A percentile compares a stretch with the other conserved stretches of the same genome.
phyloP scores from a whole-genome alignment of 2,329 filamentous ascomycete species.

The Trichoderma harzianum region DNA sequence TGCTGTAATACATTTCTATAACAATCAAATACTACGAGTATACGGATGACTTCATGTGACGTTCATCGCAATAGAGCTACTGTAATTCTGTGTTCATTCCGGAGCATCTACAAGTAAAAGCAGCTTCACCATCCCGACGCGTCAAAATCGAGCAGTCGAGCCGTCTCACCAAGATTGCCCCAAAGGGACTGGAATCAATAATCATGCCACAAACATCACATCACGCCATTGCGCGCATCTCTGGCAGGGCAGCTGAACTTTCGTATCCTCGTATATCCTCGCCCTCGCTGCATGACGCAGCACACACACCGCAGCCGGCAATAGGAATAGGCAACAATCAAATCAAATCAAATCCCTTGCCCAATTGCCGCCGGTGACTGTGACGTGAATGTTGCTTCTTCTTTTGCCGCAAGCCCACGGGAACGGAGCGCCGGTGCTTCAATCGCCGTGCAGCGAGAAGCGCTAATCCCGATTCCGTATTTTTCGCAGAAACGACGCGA shows the following conservation, averaged over 20 bases:
- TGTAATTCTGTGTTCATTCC: neutral
- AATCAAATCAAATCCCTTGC: neutral
- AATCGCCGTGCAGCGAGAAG: neutral
- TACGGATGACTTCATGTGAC: neutral
- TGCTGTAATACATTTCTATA: neutral
- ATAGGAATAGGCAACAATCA: neutral
- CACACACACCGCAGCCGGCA: neutral
- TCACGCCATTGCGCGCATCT: neutral
- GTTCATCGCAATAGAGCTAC: neutral
- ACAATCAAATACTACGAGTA: neutral
- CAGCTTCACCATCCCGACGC: neutral
- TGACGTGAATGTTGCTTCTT: neutral
- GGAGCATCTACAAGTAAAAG: neutral
- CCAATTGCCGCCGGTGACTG: neutral
- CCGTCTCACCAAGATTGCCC: neutral
- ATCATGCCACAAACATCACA: neutral
- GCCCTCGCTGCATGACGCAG: neutral
- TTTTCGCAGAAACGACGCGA: neutral
- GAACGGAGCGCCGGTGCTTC: conserved; percentile 1
- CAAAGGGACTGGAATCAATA: neutral
- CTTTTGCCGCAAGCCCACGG: neutral
- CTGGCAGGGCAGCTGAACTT: neutral
- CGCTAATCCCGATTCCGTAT: neutral
- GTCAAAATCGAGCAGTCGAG: neutral
- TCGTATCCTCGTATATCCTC: neutral